These are phyloP conservation scores for Entomophthora muscae DNA, from an alignment of 371 early-diverging fungal species.

Conservation along the genomic window DNA sequence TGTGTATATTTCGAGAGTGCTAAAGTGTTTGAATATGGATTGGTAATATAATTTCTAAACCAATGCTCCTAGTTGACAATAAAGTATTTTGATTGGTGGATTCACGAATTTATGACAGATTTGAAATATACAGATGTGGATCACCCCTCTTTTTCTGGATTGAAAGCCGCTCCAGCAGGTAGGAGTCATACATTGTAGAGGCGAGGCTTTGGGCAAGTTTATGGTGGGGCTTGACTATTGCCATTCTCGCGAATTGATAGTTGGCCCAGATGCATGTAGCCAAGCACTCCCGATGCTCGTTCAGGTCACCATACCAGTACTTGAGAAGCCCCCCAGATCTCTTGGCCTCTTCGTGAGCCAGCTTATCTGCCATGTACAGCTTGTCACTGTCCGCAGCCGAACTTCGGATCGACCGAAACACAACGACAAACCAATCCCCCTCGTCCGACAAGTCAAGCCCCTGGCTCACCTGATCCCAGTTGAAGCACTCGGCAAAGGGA, in stretches of 20 bases:
- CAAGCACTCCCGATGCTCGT: conserved; percentile 22
- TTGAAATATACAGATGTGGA: too few relatives aligned
- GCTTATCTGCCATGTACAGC: conserved; percentile 22
- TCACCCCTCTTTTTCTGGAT: too few relatives aligned
- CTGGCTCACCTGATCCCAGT: conserved; percentile 10
- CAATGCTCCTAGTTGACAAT: too few relatives aligned
- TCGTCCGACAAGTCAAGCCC: conserved; percentile 7
- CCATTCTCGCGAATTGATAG: conserved; percentile 20
- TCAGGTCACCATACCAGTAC: conserved; percentile 31
- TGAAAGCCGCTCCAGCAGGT: neutral
- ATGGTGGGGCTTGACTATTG: conserved; percentile 22
- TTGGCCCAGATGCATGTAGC: conserved; percentile 31
- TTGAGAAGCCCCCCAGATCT: conserved; percentile 25
- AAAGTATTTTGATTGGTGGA: too few relatives aligned
- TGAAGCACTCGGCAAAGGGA: neutral
- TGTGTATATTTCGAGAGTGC: too few relatives aligned
- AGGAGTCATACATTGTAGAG: neutral
- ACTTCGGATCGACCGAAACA: conserved; percentile 23
- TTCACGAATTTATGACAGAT: too few relatives aligned
- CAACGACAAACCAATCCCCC: conserved; percentile 25
- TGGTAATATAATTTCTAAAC: too few relatives aligned
- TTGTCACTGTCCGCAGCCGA: conserved; percentile 16
- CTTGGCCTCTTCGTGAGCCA: conserved; percentile 25
- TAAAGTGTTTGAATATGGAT: too few relatives aligned
- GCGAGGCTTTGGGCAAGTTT: neutral